Conservation (phyloP, 805 yeast species). For the Debaryomyces maramus region DNA sequence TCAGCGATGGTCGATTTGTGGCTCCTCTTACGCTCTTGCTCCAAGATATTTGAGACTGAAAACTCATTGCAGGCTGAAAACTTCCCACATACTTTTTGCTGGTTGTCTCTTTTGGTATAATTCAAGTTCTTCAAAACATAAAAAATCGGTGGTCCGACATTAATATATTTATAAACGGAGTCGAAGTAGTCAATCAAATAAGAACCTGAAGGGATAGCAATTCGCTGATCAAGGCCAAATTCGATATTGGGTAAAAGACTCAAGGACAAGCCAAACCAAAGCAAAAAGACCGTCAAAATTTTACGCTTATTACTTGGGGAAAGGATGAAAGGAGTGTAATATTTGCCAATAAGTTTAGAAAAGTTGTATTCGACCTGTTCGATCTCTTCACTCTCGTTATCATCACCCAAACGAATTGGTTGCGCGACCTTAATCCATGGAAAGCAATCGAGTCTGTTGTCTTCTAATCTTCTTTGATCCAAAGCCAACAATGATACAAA, state of each 20-base stretch:
- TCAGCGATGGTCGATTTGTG: slow-evolving; percentile 66
- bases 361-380: slow-evolving; percentile 23
- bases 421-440: slow-evolving; percentile 49
- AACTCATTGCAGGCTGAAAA: slow-evolving; percentile 79
- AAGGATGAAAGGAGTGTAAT: slow-evolving; percentile 63
- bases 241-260: slow-evolving; percentile 66
- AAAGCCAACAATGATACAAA: slow-evolving; percentile 71
- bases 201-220: slow-evolving; percentile 83
- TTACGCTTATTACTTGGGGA: slow-evolving; percentile 45
- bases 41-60: slow-evolving; percentile 78
- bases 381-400: slow-evolving; percentile 9
- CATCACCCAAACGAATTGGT: slow-evolving; percentile 10
- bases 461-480: slow-evolving; percentile 63
- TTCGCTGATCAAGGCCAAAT: slow-evolving; percentile 85
- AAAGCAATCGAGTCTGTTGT: slow-evolving; percentile 57
- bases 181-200: slow-evolving; percentile 79
- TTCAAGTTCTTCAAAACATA: slow-evolving; percentile 74
- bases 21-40: slow-evolving; percentile 76
- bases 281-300: slow-evolving; percentile 54
- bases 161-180: slow-evolving; percentile 68
- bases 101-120: slow-evolving; percentile 59
- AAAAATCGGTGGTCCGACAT: slow-evolving; percentile 90
- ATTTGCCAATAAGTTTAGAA: slow-evolving; percentile 39
- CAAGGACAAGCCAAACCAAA: slow-evolving; percentile 69
- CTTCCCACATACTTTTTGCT: slow-evolving; percentile 80